Conservation (phyloP, 1,284 basidiomycete genomes). For the Takashimella koratensis region DNA sequence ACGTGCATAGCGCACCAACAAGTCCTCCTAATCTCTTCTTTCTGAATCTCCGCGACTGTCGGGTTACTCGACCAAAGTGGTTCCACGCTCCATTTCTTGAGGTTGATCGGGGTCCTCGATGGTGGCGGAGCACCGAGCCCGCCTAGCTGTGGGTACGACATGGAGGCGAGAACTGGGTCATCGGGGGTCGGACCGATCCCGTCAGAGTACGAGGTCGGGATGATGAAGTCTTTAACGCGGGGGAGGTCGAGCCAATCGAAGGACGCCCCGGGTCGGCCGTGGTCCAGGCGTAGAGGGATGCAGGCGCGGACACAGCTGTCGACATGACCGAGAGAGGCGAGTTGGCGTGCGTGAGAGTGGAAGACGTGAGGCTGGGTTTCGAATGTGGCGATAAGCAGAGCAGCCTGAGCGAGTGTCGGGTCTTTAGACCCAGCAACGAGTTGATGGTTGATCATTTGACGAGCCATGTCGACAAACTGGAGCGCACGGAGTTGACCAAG, state of each 20-base stretch:
- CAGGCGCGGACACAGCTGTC: constrained; percentile 22
- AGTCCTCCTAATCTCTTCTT: constrained; percentile 30
- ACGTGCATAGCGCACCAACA: constrained; percentile 27
- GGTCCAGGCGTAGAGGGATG: constrained; percentile 12
- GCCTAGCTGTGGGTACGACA: background rate
- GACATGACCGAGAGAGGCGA: constrained; percentile 18
- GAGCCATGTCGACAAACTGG: constrained; percentile 22
- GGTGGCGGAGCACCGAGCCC: background rate
- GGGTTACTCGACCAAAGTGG: constrained; percentile 18
- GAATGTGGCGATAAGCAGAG: constrained; percentile 27
- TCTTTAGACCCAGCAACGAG: constrained; percentile 20
- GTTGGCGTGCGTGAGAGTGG: constrained; percentile 19
- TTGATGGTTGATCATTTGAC: constrained; percentile 25
- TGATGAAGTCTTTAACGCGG: background rate
- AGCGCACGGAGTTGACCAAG: constrained; percentile 21
- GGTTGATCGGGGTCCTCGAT: too few species aligned
- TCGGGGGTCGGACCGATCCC: too few species aligned
- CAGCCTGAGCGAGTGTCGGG: constrained; percentile 24
- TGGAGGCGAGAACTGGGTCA: too few species aligned
- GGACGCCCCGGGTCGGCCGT: constrained; percentile 7
- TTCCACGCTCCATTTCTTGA: constrained; percentile 12
- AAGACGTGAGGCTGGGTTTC: constrained; percentile 31
- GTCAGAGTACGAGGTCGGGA: background rate
- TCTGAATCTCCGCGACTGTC: constrained; percentile 14
- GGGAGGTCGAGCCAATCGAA: constrained; percentile 4